Evolutionary conservation across 768 basidiomycete genomes (phyloP).

Genomic region (Thelephora aurantiotincta): DNA sequence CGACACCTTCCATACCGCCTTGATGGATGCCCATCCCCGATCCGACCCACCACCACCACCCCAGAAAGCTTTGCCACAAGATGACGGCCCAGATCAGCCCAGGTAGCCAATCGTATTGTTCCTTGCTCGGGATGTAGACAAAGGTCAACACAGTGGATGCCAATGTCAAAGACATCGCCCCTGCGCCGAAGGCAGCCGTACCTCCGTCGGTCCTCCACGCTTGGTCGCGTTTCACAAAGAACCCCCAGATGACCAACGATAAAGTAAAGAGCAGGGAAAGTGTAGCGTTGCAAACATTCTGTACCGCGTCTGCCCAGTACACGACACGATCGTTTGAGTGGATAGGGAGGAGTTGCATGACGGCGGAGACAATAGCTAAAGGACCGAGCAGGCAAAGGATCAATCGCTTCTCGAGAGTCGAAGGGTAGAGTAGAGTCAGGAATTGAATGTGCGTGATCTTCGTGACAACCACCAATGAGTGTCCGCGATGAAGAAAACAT

Average conservation of each 20-base stretch:
- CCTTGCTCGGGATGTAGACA: constrained; percentile 68
- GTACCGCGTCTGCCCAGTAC: constrained; percentile 47
- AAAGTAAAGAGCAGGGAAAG: constrained; percentile 90
- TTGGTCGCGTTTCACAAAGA: constrained; percentile 73
- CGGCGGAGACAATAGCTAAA: constrained; percentile 69
- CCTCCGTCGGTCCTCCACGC: constrained; percentile 98
- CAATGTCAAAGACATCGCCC: constrained; percentile 71
- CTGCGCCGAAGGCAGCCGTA: constrained; percentile 84
- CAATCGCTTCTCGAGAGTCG: constrained; percentile 71
- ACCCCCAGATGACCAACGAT: constrained; percentile 87
- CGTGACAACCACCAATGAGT: not conserved
- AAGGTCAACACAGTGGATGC: constrained; percentile 73
- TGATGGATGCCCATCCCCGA: constrained; percentile 69
- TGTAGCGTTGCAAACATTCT: constrained; percentile 92
- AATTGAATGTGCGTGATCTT: constrained; percentile 98
- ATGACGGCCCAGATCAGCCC: constrained; percentile 82
- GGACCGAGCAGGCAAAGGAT: constrained; percentile 83
- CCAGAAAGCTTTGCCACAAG: constrained; percentile 93
- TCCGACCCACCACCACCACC: constrained; percentile 99
- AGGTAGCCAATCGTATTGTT: constrained; percentile 87
- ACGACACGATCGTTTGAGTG: constrained; percentile 32
- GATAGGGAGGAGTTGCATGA: constrained; percentile 75
- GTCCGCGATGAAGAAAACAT: not conserved
- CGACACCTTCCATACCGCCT: constrained; percentile 20
- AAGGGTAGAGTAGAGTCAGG: constrained; percentile 88